These are phyloP conservation scores for Amphirosellinia nigrospora DNA, from an alignment of 495 filamentous ascomycete genomes.

Conservation along the genomic window DNA sequence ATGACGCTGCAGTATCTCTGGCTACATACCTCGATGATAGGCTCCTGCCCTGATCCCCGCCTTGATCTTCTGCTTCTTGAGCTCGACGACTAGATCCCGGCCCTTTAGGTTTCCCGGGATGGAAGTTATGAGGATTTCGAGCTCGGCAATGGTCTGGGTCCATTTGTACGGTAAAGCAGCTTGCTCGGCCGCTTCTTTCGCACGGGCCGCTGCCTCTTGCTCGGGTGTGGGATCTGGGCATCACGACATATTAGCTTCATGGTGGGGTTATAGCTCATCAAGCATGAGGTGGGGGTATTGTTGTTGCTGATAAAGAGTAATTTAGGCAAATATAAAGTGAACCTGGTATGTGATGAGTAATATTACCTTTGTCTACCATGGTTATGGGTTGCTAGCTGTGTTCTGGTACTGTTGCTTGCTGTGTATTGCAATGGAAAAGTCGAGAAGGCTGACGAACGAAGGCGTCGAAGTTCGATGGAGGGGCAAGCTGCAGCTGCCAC, in stretches of 20 bases:
- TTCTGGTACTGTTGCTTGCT: not conserved
- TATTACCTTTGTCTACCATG: conserved; percentile 26
- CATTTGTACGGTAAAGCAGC: conserved; percentile 94
- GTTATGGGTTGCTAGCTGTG: not conserved
- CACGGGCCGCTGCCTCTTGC: conserved; percentile 72
- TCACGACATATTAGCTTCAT: conserved; percentile 30
- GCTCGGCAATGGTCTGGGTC: conserved; percentile 91
- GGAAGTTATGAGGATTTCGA: conserved; percentile 74
- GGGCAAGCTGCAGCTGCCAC: conserved; percentile 22
- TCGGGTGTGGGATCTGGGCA: conserved; percentile 59
- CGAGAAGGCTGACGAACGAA: conserved; percentile 2
- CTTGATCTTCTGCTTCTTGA: conserved; percentile 78
- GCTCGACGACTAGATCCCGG: conserved; percentile 80
- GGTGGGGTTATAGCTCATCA: not conserved
- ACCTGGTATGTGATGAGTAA: not conserved
- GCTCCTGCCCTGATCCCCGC: conserved; percentile 87
- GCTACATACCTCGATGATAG: conserved; percentile 76
- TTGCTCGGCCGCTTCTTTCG: conserved; percentile 85
- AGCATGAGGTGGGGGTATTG: not conserved
- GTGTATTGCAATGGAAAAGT: conserved; percentile 1
- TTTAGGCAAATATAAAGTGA: not conserved
- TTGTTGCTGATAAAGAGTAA: not conserved
- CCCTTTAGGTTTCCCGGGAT: conserved; percentile 82
- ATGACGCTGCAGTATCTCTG: no score
- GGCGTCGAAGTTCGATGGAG: conserved; percentile 17